phyloP scores from a whole-genome alignment of 2,329 filamentous ascomycete genomes.

The Claviceps digitariae region DNA sequence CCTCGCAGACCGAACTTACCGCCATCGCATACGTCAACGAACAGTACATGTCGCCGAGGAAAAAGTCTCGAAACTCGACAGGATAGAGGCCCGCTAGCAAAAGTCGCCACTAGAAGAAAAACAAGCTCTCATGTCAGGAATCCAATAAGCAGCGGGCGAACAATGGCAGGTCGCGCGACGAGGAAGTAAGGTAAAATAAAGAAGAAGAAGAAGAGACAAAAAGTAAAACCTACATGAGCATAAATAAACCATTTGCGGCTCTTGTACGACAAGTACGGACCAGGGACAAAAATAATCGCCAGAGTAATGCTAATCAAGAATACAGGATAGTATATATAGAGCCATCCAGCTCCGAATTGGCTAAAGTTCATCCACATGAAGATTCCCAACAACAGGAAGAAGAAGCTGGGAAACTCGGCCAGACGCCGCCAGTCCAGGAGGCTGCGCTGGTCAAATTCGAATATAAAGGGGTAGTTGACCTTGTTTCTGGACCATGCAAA shows the following conservation, averaged over 20 bases:
- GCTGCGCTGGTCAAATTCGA: slow-evolving; percentile 84
- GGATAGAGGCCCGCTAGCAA: slow-evolving; percentile 76
- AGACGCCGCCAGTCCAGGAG: slow-evolving; percentile 83
- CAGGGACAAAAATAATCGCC: slow-evolving; percentile 61
- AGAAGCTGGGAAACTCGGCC: slow-evolving; percentile 73
- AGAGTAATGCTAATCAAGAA: slow-evolving; percentile 58
- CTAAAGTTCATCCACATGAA: slow-evolving; percentile 85
- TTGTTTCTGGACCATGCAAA: slow-evolving; percentile 70
- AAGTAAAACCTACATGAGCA: slow-evolving; percentile 53
- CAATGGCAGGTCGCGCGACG: background rate
- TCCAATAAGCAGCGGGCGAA: background rate
- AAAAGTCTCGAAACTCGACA: slow-evolving; percentile 95
- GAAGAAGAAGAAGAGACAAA: background rate
- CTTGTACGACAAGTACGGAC: slow-evolving; percentile 57
- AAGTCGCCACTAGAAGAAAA: slow-evolving; percentile 55
- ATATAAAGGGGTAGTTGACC: slow-evolving; percentile 94
- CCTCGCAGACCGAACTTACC: slow-evolving; percentile 37
- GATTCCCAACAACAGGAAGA: slow-evolving; percentile 63
- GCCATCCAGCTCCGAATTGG: slow-evolving; percentile 44
- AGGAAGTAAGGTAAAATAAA: too few species aligned
- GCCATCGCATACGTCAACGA: slow-evolving; percentile 83
- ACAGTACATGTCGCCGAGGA: slow-evolving; percentile 94
- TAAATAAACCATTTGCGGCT: slow-evolving; percentile 79
- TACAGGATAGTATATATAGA: slow-evolving; percentile 81
- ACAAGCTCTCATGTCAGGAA: background rate